These are phyloP conservation scores for Euphorbia pulcherrima DNA, from an alignment of 345 rosid species.

Conservation along the genomic window DNA sequence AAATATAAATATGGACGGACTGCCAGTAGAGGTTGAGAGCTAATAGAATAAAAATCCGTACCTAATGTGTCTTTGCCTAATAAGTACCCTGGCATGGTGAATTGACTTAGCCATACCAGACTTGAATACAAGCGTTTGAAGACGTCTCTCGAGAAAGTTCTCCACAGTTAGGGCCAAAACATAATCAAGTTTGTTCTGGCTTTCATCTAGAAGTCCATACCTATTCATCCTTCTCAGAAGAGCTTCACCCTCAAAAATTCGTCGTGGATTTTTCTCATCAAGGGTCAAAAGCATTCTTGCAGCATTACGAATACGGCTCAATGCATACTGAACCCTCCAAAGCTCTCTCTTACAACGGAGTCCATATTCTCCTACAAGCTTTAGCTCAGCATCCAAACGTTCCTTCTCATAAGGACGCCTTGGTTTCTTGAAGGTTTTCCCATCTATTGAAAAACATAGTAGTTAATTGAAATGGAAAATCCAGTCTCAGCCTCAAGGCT, in stretches of 20 bases:
- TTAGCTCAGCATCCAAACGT: constrained; percentile 60
- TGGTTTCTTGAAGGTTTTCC: constrained; percentile 60
- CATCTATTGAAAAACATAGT: constrained; percentile 31
- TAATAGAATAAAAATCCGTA: constrained; percentile 13
- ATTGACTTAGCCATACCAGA: constrained; percentile 70
- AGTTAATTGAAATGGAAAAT: not conserved
- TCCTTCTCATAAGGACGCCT: constrained; percentile 66
- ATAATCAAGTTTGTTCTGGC: constrained; percentile 74
- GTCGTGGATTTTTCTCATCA: constrained; percentile 54
- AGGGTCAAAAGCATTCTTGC: constrained; percentile 58
- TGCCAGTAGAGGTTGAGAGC: not conserved
- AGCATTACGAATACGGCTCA: constrained; percentile 59
- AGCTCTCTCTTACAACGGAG: constrained; percentile 63
- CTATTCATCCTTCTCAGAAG: constrained; percentile 57
- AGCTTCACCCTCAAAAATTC: constrained; percentile 66
- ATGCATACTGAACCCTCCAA: constrained; percentile 60
- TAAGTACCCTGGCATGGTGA: constrained; percentile 64
- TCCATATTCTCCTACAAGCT: constrained; percentile 62
- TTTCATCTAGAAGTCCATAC: constrained; percentile 59
- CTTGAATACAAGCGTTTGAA: constrained; percentile 61
- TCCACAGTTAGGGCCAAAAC: constrained; percentile 66
- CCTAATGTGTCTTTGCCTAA: constrained; percentile 70
- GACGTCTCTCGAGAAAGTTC: constrained; percentile 66
- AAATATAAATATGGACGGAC: not conserved
- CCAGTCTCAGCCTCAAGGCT: not conserved